A percentile compares a stretch with the other conserved stretches of the same genome.
phyloP scores from a whole-genome alignment of 1,284 basidiomycete species.

The Chalciporus sp. region DNA sequence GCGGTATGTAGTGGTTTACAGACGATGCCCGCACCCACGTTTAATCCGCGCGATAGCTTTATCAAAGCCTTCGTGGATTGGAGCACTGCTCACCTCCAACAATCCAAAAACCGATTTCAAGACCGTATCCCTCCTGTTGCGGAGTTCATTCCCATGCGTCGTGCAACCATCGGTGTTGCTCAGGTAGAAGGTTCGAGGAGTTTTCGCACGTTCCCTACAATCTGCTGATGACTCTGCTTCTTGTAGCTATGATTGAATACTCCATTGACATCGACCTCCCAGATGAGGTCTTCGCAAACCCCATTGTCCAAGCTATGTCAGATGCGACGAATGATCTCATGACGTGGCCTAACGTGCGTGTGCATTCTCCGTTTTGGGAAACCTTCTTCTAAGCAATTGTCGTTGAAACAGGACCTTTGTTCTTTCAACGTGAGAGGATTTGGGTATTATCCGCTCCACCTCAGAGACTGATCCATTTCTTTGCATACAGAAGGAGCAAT shows the following conservation, averaged over 20 bases:
- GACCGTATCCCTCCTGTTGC: conserved; percentile 43
- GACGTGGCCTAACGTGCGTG: conserved; percentile 54
- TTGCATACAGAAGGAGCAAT: conserved; percentile 46
- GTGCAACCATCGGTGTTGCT: conserved; percentile 46
- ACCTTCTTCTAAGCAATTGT: conserved; percentile 6
- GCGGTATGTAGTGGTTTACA: conserved; percentile 27
- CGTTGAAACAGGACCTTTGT: conserved; percentile 43
- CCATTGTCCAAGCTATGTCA: conserved; percentile 45
- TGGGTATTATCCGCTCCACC: neutral
- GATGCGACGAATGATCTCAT: conserved; percentile 50
- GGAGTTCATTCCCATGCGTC: conserved; percentile 46
- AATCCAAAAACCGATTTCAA: conserved; percentile 40
- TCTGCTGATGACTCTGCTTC: conserved; percentile 1
- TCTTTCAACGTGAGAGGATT: conserved; percentile 46
- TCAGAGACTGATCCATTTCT: conserved; percentile 6
- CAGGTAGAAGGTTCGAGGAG: conserved; percentile 45
- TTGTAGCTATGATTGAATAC: conserved; percentile 48
- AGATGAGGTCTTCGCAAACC: conserved; percentile 44
- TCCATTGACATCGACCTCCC: conserved; percentile 48
- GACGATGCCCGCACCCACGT: neutral
- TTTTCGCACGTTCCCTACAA: conserved; percentile 1
- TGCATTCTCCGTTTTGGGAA: neutral
- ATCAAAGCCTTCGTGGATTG: conserved; percentile 41
- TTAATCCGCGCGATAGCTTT: conserved; percentile 35
- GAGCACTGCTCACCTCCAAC: conserved; percentile 43